phyloP scores from a whole-genome alignment of 2,329 filamentous ascomycete genomes.

The Chaetomium globosum region DNA sequence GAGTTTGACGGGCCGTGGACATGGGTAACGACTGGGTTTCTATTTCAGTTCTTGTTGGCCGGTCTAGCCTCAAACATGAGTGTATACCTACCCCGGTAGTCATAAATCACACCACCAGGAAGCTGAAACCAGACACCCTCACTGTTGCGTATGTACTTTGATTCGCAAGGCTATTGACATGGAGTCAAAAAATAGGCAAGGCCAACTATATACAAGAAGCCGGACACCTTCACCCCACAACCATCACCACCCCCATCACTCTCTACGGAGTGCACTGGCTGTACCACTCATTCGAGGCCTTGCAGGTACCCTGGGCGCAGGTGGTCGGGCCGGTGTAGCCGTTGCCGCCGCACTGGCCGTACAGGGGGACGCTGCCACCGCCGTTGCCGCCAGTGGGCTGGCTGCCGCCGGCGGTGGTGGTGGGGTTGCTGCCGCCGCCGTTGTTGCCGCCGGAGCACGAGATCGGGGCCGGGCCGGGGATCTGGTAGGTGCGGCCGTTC shows the following conservation, averaged over 20 bases:
- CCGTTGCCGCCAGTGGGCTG: slow-evolving; percentile 12
- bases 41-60: background rate
- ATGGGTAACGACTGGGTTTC: background rate
- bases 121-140: background rate
- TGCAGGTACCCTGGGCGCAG: slow-evolving; percentile 35
- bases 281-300: slow-evolving; percentile 33
- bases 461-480: slow-evolving; percentile 43
- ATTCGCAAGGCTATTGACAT: slow-evolving; percentile 5
- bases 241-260: background rate
- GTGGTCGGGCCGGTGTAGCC: slow-evolving; percentile 35
- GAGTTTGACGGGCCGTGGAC: background rate
- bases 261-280: slow-evolving; percentile 29
- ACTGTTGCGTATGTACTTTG: slow-evolving; percentile 10
- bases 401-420: slow-evolving; percentile 1
- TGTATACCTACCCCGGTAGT: too few species aligned
- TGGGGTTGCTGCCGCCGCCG: slow-evolving; percentile 20
- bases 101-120: too few species aligned
- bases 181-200: slow-evolving; percentile 1
- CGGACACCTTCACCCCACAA: background rate
- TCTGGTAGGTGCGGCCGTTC: slow-evolving; percentile 41
- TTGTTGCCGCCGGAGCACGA: slow-evolving; percentile 34
- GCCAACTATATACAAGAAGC: slow-evolving; percentile 19
- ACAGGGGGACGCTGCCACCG: slow-evolving; percentile 27
- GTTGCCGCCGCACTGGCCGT: slow-evolving; percentile 36
- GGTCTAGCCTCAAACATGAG: background rate